phyloP scores from a whole-genome alignment of 805 yeast species.

The Helenozyma rhizophorensis region DNA sequence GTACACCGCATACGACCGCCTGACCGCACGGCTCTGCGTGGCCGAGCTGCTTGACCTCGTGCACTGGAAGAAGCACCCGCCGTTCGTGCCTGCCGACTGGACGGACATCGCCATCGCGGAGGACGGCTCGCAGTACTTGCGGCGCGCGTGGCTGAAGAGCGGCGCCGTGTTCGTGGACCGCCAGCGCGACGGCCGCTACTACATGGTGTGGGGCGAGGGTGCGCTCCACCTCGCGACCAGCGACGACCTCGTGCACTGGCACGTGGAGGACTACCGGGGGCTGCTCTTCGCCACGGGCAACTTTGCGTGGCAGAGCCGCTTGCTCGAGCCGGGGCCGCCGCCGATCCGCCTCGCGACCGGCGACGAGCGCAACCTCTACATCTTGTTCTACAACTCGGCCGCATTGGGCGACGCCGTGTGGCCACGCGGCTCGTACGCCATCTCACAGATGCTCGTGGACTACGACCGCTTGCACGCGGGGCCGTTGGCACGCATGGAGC shows the following conservation, averaged over 20 bases:
- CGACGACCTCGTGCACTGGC: constrained; percentile 33
- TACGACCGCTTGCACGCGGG: constrained; percentile 31
- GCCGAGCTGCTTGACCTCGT: constrained; percentile 34
- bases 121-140: constrained; percentile 21
- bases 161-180: constrained; percentile 36
- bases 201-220: constrained; percentile 44
- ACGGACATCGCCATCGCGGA: constrained; percentile 26
- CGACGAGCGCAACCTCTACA: constrained; percentile 26
- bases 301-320: constrained; percentile 28
- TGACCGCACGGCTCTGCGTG: constrained; percentile 34
- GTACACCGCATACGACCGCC: constrained; percentile 36
- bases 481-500: constrained; percentile 35
- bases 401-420: constrained; percentile 34
- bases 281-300: constrained; percentile 25
- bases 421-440: constrained; percentile 28
- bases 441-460: constrained; percentile 39
- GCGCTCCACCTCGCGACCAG: constrained; percentile 35
- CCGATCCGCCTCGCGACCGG: constrained; percentile 30
- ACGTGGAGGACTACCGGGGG: constrained; percentile 14
- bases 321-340: constrained; percentile 41
- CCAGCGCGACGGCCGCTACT: constrained; percentile 30
- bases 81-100: constrained; percentile 28
- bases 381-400: constrained; percentile 35
- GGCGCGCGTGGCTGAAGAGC: constrained; percentile 38
- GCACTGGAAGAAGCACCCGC: constrained; percentile 35